Percentiles rank a stretch among this genome's conserved stretches.
phyloP scores from a whole-genome alignment of 1,139 yeast genomes.

The Saccharomyces hybrid region DNA sequence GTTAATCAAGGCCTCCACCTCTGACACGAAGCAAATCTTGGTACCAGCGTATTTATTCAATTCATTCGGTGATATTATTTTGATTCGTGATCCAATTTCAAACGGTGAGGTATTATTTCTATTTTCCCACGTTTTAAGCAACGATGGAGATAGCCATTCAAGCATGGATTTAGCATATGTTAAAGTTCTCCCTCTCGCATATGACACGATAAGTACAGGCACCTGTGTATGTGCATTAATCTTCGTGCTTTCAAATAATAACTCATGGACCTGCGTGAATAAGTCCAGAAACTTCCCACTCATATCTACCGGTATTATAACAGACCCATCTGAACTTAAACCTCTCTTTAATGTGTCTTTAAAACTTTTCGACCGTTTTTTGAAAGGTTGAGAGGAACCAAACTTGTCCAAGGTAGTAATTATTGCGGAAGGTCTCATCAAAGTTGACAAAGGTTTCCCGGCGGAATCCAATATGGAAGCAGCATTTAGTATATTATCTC shows the following conservation, averaged over 20 bases:
- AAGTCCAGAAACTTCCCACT: constrained; percentile 80
- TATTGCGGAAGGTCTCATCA: constrained; percentile 75
- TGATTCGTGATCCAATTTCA: constrained; percentile 52
- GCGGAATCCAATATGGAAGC: constrained; percentile 59
- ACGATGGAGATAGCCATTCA: constrained; percentile 88
- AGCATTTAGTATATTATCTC: constrained; percentile 73
- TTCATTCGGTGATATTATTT: constrained; percentile 54
- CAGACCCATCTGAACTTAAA: constrained; percentile 52
- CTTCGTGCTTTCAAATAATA: constrained; percentile 29
- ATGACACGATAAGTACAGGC: constrained; percentile 70
- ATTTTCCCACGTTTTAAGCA: constrained; percentile 75
- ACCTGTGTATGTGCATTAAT: constrained; percentile 30
- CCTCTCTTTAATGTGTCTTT: constrained; percentile 56
- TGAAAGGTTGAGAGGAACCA: constrained; percentile 61
- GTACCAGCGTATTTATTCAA: constrained; percentile 56
- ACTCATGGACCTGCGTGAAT: constrained; percentile 57
- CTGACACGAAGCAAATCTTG: constrained; percentile 76
- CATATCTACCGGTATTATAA: constrained; percentile 74
- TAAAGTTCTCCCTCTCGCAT: constrained; percentile 71
- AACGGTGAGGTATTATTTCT: constrained; percentile 57
- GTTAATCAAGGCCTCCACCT: constrained; percentile 40
- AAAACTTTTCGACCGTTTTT: constrained; percentile 57
- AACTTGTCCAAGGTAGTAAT: constrained; percentile 57
- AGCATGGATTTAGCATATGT: constrained; percentile 81
- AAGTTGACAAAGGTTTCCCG: constrained; percentile 53